Base-by-base conservation (phyloP, 108 stramenopile species). In the Cyclotella cryptica region DNA sequence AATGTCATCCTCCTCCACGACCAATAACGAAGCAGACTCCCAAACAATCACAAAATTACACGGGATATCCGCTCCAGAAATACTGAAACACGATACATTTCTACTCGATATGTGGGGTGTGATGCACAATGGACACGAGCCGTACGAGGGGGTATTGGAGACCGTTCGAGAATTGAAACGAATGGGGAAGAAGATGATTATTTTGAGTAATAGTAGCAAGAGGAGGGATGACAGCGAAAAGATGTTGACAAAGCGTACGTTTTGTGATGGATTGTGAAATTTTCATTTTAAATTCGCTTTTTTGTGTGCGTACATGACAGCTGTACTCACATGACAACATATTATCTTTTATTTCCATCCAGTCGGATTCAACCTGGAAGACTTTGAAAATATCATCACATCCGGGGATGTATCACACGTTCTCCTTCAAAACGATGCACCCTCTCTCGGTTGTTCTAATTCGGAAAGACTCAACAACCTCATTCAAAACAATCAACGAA, bases 21-120 rank as follows among this genome's bases (percentile, higher is more conserved):
- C 35, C 35, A 35, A 35, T 6, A 35, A 35, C 35, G 35, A 35
- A 62, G 26, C 35, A 62, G 39, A 17, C 40, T 18, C n/a, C 40
- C 61, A 3, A 66, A 45, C 45, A 11, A n/a, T 28, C 9, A 12
- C 26, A 66, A 66, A 66, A 53, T 19, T 77, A 43, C 29, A 57
- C 44, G 59, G 75, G 35, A 44, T 77, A 15, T 77, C 75, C 3
- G 69, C 75, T 15, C 66, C 62, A 14, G 85, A 85, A 5, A 72
- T 92, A 43, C 73, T 77, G 59, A 61, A 84, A 8, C 93, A 96
- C 71, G 95, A 97, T 73, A 80, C 89, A 9, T 94, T 95, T 60
- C 71, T 97, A 0, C 65, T 97, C 29, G 97, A 98, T 70, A 96
- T 96, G 90, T 98, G 95, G 95, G 74, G 74, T 7, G 96, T 97